These are phyloP conservation scores for Buxus sempervirens DNA, from an alignment of 164 flowering plant genomes.

Conservation along the genomic window DNA sequence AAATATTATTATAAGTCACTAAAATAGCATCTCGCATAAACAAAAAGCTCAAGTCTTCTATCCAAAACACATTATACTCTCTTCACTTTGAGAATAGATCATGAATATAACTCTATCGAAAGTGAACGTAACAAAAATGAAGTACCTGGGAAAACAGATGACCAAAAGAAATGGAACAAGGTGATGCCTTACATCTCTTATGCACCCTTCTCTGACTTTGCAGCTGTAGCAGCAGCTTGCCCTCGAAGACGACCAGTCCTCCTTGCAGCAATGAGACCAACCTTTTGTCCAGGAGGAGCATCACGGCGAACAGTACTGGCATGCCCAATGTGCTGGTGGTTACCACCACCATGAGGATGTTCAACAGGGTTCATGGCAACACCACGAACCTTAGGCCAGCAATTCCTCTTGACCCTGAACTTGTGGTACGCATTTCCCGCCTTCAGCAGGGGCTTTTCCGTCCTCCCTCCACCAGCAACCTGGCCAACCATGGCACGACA, in stretches of 20 bases:
- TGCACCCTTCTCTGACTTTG: conserved; percentile 41
- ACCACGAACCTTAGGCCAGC: conserved; percentile 75
- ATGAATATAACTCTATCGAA: no score
- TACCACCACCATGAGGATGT: conserved; percentile 75
- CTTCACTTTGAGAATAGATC: no score
- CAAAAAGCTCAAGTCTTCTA: no score
- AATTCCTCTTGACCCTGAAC: conserved; percentile 57
- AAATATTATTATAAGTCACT: no score
- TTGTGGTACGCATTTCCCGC: conserved; percentile 70
- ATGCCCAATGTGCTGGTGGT: conserved; percentile 66
- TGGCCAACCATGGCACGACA: conserved; percentile 68
- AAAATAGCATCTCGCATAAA: no score
- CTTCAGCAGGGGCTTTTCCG: conserved; percentile 58
- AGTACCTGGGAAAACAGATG: no score
- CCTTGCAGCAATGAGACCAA: conserved; percentile 66
- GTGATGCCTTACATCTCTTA: no score
- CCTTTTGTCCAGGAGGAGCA: conserved; percentile 66
- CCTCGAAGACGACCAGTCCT: conserved; percentile 60
- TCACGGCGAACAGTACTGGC: conserved; percentile 60
- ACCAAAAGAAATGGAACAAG: no score
- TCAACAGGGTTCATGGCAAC: conserved; percentile 68
- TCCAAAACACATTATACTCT: no score
- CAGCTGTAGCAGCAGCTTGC: conserved; percentile 50
- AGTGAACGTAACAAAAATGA: no score
- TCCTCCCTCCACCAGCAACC: conserved; percentile 66